Conservation (phyloP, 1,284 basidiomycete genomes). For the Naganishia sp. region DNA sequence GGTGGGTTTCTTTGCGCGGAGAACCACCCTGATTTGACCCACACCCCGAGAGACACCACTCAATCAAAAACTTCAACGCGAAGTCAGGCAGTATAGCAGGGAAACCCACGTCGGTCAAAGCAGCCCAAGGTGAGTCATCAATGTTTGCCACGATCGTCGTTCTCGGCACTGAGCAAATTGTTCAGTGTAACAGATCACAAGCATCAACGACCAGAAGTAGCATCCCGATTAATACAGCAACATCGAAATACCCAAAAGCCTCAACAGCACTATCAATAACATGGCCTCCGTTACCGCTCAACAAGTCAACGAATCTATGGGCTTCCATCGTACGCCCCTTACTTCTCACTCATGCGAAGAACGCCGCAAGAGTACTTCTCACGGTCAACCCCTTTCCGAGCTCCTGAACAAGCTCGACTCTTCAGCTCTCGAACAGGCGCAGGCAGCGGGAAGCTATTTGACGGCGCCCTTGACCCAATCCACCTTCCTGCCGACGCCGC, state of each 20-base stretch:
- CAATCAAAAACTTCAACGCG: conserved; percentile 18
- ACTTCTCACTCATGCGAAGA: conserved; percentile 14
- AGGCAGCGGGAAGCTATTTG: not conserved
- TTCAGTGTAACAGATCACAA: conserved; percentile 2
- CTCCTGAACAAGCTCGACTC: conserved; percentile 31
- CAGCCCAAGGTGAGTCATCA: conserved; percentile 18
- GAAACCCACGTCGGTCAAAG: conserved; percentile 27
- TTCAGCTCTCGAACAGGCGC: conserved; percentile 9
- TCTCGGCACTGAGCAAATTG: too few species aligned
- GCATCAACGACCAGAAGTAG: conserved; percentile 12
- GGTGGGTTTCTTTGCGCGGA: conserved; percentile 32
- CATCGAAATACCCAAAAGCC: not conserved
- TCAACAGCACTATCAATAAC: conserved; percentile 11
- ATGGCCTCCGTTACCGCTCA: conserved; percentile 19
- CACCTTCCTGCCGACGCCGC: conserved; percentile 31
- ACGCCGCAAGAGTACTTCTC: conserved; percentile 1
- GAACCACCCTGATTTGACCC: conserved; percentile 37
- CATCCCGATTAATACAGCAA: not conserved
- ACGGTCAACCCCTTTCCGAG: conserved; percentile 30
- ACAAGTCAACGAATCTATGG: conserved; percentile 16
- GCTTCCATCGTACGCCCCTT: conserved; percentile 12
- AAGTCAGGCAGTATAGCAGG: conserved; percentile 28
- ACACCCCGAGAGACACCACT: conserved; percentile 25
- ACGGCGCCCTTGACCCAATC: conserved; percentile 17
- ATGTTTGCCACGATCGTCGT: not conserved